phyloP scores from a whole-genome alignment of 1,139 yeast species.

The Debaryomycetaceae sp. region DNA sequence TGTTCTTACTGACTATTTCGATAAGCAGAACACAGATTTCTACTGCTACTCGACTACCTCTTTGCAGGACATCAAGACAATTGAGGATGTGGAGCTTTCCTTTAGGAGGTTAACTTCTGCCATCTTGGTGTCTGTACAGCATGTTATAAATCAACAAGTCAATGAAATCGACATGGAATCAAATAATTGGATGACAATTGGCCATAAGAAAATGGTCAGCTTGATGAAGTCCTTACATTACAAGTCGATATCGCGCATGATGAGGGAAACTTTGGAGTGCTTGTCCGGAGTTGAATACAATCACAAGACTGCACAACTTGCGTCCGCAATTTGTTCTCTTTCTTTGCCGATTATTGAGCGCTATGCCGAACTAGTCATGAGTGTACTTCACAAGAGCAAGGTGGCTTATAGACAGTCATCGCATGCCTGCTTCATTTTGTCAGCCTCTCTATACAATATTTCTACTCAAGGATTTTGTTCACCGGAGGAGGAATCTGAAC shows the following conservation, averaged over 20 bases:
- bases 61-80: conserved; percentile 12
- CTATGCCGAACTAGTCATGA: conserved; percentile 44
- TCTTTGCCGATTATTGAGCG: conserved; percentile 56
- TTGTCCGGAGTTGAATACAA: conserved; percentile 31
- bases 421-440: conserved; percentile 58
- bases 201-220: conserved; percentile 43
- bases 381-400: conserved; percentile 40
- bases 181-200: conserved; percentile 59
- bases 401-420: conserved; percentile 50
- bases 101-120: conserved; percentile 57
- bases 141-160: conserved; percentile 33
- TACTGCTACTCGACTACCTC: conserved; percentile 23
- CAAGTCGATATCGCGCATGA: conserved; percentile 21
- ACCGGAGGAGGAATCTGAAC: conserved; percentile 76
- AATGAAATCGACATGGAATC: conserved; percentile 44
- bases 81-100: conserved; percentile 43
- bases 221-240: conserved; percentile 30
- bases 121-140: conserved; percentile 67
- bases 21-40: conserved; percentile 14
- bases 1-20: conserved; percentile 39
- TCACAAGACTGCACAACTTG: conserved; percentile 29
- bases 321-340: conserved; percentile 46
- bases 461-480: conserved; percentile 92
- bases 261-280: conserved; percentile 15
- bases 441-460: conserved; percentile 55